These are phyloP conservation scores for Calonectria pauciramosa DNA, from an alignment of 2,329 filamentous ascomycete species.

Conservation along the genomic window DNA sequence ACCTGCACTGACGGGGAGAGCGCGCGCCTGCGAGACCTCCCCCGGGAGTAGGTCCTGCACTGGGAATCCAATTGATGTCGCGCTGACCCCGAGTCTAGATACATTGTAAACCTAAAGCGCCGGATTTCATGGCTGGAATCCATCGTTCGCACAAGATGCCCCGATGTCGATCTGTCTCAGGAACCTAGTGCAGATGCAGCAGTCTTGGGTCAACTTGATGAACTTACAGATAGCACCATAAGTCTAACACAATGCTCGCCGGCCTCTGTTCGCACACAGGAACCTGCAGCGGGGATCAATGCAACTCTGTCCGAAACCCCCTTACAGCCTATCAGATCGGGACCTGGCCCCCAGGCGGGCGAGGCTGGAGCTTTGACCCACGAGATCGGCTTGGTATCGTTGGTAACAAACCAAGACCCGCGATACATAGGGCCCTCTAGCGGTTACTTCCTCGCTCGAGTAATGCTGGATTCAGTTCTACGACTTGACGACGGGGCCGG, in stretches of 20 bases:
- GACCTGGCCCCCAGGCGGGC: constrained; percentile 27
- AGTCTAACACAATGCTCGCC: constrained; percentile 9
- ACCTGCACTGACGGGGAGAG: constrained; percentile 61
- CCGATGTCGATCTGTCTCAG: constrained; percentile 56
- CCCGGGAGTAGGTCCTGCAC: constrained; percentile 53
- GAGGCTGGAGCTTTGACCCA: constrained; percentile 54
- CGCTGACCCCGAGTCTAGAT: constrained; percentile 27
- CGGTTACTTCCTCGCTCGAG: constrained; percentile 65
- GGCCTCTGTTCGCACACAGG: neutral
- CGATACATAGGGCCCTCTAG: constrained; percentile 70
- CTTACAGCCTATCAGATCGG: constrained; percentile 27
- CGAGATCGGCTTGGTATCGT: constrained; percentile 66
- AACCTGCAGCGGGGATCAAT: accelerated
- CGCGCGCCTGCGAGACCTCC: constrained; percentile 54
- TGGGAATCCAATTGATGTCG: too few relatives aligned
- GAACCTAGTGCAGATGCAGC: constrained; percentile 25
- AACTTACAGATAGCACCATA: constrained; percentile 15
- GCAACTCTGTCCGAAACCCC: constrained; percentile 7
- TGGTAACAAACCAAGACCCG: constrained; percentile 61
- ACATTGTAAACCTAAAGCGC: constrained; percentile 54
- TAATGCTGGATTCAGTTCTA: constrained; percentile 59
- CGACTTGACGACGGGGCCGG: constrained; percentile 35
- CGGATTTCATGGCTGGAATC: constrained; percentile 62
- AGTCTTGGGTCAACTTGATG: constrained; percentile 33
- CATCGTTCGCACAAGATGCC: constrained; percentile 56